Conservation (phyloP, 2,329 filamentous ascomycete genomes). For the Whalleya microplaca region DNA sequence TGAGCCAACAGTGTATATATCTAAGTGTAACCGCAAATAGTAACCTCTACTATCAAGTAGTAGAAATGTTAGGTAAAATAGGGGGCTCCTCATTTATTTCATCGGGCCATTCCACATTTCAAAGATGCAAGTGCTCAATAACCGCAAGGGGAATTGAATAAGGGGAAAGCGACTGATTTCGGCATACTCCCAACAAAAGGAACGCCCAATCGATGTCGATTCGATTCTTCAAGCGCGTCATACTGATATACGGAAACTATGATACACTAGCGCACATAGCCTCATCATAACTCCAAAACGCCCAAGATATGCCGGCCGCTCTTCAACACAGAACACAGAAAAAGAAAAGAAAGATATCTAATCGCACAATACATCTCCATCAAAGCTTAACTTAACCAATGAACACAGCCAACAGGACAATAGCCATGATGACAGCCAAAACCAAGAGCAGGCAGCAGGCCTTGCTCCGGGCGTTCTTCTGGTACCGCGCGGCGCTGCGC, state of each 20-base stretch:
- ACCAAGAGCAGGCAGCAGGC: constrained; percentile 91
- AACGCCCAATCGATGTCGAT: constrained; percentile 3
- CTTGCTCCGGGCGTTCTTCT: constrained; percentile 94
- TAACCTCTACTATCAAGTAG: not conserved
- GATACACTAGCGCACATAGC: constrained; percentile 1
- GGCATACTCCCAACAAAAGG: constrained; percentile 1
- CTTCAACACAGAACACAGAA: constrained; percentile 11
- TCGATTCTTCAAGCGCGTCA: constrained; percentile 1
- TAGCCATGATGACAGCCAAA: constrained; percentile 82
- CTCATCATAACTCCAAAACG: constrained; percentile 23
- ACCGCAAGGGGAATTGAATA: too few relatives aligned
- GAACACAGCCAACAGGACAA: constrained; percentile 85
- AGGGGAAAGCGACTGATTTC: not conserved
- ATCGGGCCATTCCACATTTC: not conserved
- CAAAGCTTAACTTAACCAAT: constrained; percentile 58
- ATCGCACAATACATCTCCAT: not conserved
- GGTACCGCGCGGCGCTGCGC: constrained; percentile 83
- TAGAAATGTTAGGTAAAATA: not conserved
- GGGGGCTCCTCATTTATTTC: not conserved
- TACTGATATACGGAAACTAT: constrained; percentile 13
- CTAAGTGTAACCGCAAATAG: constrained; percentile 1
- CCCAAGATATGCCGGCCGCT: constrained; percentile 19
- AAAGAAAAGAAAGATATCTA: not conserved
- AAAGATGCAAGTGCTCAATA: not conserved
- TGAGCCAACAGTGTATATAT: not conserved